These are phyloP conservation scores for Coemansia sp. DNA, from an alignment of 192 early-diverging fungal genomes.

Conservation along the genomic window DNA sequence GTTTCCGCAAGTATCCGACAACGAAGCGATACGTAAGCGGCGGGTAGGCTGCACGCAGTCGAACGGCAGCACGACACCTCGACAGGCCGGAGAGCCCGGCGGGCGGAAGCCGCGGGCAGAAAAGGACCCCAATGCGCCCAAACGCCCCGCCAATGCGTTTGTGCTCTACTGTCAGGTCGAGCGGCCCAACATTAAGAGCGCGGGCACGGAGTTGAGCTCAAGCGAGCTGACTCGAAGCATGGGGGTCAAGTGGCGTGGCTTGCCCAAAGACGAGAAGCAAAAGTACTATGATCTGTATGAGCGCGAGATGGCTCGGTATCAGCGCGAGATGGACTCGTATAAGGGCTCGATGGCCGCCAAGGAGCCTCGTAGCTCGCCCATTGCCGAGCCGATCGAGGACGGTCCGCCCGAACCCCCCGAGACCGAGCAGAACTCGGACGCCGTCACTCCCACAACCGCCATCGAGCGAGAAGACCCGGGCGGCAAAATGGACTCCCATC, in stretches of 20 bases:
- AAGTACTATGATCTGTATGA: conserved; percentile 49
- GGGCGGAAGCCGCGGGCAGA: conserved; percentile 26
- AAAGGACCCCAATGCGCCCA: conserved; percentile 52
- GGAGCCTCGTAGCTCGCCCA: conserved; percentile 9
- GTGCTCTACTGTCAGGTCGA: conserved; percentile 53
- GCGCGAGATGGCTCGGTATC: conserved; percentile 47
- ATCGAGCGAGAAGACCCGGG: conserved; percentile 10
- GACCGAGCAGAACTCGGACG: conserved; percentile 5
- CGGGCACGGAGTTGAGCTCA: conserved; percentile 31
- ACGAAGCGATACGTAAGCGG: conserved; percentile 10
- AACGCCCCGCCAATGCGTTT: conserved; percentile 54
- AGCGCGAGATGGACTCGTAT: conserved; percentile 47
- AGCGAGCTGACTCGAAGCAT: conserved; percentile 51
- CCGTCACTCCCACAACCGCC: conserved; percentile 12
- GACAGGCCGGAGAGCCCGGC: conserved; percentile 11
- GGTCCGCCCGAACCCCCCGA: conserved; percentile 2
- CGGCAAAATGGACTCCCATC: too few relatives aligned
- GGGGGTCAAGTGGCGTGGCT: conserved; percentile 49
- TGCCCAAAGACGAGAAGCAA: conserved; percentile 42
- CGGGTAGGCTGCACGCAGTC: conserved; percentile 14
- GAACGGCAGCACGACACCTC: conserved; percentile 31
- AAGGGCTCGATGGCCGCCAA: conserved; percentile 10
- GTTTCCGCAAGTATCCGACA: conserved; percentile 39
- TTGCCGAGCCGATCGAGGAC: conserved; percentile 6
- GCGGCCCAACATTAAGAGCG: conserved; percentile 44